These are phyloP conservation scores for Xylaria hypoxylon DNA, from an alignment of 2,329 filamentous ascomycete genomes.

Conservation along the genomic window DNA sequence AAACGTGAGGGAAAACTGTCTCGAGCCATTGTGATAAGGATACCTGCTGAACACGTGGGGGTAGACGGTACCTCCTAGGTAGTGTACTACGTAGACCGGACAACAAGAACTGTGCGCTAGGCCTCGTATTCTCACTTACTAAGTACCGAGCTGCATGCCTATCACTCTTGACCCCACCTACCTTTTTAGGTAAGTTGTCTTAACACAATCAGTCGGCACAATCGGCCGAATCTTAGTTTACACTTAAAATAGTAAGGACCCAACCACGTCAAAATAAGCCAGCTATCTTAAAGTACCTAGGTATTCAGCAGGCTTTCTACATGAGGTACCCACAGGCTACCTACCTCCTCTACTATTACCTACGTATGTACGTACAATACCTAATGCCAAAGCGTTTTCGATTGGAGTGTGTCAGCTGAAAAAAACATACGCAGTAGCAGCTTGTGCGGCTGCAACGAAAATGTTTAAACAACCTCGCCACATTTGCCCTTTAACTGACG, in stretches of 20 bases:
- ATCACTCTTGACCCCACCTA: slow-evolving; percentile 41
- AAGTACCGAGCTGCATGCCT: slow-evolving; percentile 36
- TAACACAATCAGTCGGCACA: slow-evolving; percentile 45
- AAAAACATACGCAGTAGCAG: background rate
- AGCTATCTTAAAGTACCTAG: background rate
- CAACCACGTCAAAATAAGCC: too few species aligned
- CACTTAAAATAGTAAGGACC: background rate
- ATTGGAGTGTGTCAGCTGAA: slow-evolving; percentile 9
- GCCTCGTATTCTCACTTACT: slow-evolving; percentile 45
- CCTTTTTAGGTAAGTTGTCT: slow-evolving; percentile 40
- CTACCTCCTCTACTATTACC: too few species aligned
- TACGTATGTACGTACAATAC: too few species aligned
- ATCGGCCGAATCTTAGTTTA: slow-evolving; percentile 43
- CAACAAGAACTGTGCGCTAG: slow-evolving; percentile 9
- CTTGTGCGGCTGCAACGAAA: slow-evolving; percentile 2
- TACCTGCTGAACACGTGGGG: slow-evolving; percentile 9
- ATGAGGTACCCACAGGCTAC: too few species aligned
- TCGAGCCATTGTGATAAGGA: background rate
- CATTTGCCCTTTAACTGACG: background rate
- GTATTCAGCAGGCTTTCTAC: too few species aligned
- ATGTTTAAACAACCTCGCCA: background rate
- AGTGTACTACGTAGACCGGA: slow-evolving; percentile 23
- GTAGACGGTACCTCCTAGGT: too few species aligned
- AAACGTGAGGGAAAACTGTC: background rate
- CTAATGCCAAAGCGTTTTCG: too few species aligned